Evolutionary conservation across 306 rosid genomes (phyloP).

Genomic region (Dryas alaskensis): DNA sequence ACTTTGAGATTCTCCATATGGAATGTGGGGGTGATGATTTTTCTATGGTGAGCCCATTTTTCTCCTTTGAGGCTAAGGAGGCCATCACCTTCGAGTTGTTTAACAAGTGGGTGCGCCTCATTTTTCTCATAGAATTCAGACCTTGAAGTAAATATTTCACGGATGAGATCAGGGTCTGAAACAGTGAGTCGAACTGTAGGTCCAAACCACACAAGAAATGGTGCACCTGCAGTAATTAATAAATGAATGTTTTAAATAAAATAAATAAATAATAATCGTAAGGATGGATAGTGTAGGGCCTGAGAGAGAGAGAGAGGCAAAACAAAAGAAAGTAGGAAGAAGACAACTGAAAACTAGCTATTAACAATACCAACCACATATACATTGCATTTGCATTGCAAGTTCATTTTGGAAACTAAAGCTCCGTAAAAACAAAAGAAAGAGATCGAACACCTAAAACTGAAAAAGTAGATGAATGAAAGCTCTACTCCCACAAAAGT

Average conservation of each 20-base stretch:
- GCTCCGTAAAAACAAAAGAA: conserved; percentile 22
- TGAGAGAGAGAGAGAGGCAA: conserved; percentile 31
- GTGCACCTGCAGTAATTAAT: conserved; percentile 51
- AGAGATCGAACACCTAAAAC: background rate
- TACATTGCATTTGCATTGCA: conserved; percentile 4
- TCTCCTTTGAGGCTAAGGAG: conserved; percentile 90
- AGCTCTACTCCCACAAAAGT: conserved; percentile 11
- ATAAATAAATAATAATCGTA: conserved; percentile 5
- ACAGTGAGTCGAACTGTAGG: conserved; percentile 75
- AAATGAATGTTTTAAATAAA: background rate
- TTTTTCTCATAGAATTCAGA: conserved; percentile 82
- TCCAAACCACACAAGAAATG: conserved; percentile 96
- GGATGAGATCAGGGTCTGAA: conserved; percentile 82
- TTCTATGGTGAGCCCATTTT: conserved; percentile 94
- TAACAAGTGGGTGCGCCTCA: conserved; percentile 92
- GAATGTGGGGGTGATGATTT: conserved; percentile 82
- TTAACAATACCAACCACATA: conserved; percentile 35
- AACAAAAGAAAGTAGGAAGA: conserved; percentile 41
- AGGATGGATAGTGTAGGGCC: conserved; percentile 74
- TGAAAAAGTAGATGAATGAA: conserved; percentile 12
- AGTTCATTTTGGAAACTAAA: conserved; percentile 47
- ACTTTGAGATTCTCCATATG: conserved; percentile 94
- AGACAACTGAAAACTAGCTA: conserved; percentile 59
- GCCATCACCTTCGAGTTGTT: conserved; percentile 96
- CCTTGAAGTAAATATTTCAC: conserved; percentile 83